Evolutionary conservation across 139 green algal genomes (phyloP), one percentile per base, ranked within the genome.

Genomic region (Micractinium sp.): DNA sequence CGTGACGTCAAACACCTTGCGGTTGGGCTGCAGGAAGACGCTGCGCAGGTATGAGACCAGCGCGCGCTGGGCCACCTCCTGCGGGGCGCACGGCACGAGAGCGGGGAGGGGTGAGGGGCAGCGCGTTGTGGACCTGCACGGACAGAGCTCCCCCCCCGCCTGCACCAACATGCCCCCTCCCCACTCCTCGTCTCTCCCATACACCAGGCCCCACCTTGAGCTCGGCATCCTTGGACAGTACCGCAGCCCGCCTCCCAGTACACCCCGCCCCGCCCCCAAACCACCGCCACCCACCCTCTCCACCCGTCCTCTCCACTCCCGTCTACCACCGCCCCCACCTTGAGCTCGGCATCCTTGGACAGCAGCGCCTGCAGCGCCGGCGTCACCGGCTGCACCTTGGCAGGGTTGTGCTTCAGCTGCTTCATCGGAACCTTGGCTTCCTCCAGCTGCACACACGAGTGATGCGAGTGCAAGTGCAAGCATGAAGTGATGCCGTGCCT

Each of bases 11-110:
- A 98, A 99, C 29, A 98, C 92, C 1, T 86, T 89, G 63, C 95
- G 95, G 89, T 95, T 94, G 69, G 95, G 95, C 88, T 97, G 95
- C 89, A 99, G 92, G 89, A 97, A 97, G 27, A 99, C 94, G 31
- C 91, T 97, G 36, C 96, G 95, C 47, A 98, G 84, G 93, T 99
- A 99, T 3, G 96, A 95, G 16, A 96, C 90, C 3, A 99, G 87
- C 3, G 95, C 94, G 2, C 94, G 90, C 95, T 99, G 97, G 2
- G 96, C 97, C 69, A 96, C 91, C 76, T 98, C 94, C 94, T 98
- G 92, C 84, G 69, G 69, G 25, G 63, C 35, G 63, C 63, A 76
- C 12, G 20, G 69, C 69, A 36, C 1, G 25, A 76, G 69, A 76
- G 69, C 16, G 47, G 7, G 47, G 47, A 56, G 47, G 47, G 47